These are phyloP conservation scores for Metarhizium album DNA, from an alignment of 2,329 filamentous ascomycete genomes.

Conservation along the genomic window DNA sequence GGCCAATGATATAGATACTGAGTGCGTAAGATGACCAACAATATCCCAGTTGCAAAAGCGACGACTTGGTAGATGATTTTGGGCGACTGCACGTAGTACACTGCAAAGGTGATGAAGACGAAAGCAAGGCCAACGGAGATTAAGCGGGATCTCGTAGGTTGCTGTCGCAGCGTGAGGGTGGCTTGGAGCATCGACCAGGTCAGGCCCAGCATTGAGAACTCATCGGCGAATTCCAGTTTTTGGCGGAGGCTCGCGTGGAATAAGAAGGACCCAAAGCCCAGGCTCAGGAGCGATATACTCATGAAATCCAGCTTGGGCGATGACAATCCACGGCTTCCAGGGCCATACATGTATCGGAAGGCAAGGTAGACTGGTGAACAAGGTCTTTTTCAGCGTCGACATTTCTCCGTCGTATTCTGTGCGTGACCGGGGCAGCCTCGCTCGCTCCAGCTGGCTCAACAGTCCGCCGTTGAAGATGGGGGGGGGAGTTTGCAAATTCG, in stretches of 20 bases:
- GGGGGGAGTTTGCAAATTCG: constrained; percentile 33
- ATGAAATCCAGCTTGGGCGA: constrained; percentile 27
- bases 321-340: constrained; percentile 19
- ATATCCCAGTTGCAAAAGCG: constrained; percentile 42
- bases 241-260: constrained; percentile 37
- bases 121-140: constrained; percentile 28
- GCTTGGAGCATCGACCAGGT: constrained; percentile 41
- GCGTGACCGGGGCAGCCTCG: background rate
- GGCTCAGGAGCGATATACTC: constrained; percentile 27
- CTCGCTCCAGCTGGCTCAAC: background rate
- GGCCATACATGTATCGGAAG: constrained; percentile 25
- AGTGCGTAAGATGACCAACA: constrained; percentile 22
- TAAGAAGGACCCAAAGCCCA: constrained; percentile 31
- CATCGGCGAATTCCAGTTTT: constrained; percentile 36
- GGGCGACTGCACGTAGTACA: constrained; percentile 30
- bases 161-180: constrained; percentile 32
- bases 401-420: background rate
- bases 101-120: background rate
- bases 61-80: constrained; percentile 32
- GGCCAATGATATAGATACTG: background rate
- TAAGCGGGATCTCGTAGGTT: constrained; percentile 16
- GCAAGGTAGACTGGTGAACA: constrained; percentile 28
- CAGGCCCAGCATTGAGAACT: constrained; percentile 48
- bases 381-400: constrained; percentile 1
- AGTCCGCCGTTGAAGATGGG: constrained; percentile 21